These are phyloP conservation scores for Aulographum hederae DNA, from an alignment of 2,329 filamentous ascomycete species.

Conservation along the genomic window DNA sequence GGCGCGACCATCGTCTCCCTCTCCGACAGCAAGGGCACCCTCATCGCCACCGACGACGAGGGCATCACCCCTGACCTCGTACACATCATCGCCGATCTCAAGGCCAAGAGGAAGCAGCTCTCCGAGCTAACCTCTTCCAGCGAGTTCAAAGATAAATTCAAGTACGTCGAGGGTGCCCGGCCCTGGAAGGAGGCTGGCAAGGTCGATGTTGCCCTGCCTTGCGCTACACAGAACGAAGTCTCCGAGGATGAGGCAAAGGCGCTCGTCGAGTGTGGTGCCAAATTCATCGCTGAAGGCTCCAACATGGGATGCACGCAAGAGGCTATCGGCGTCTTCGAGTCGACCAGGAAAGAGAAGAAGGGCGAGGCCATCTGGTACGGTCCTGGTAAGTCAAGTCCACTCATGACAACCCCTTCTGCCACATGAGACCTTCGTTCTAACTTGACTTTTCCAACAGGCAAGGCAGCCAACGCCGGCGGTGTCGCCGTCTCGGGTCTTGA, in stretches of 20 bases:
- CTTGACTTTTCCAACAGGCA: constrained; percentile 26
- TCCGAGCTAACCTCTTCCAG: constrained; percentile 45
- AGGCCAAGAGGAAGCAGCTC: constrained; percentile 71
- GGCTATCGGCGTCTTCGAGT: constrained; percentile 87
- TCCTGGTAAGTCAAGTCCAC: constrained; percentile 31
- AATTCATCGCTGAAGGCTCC: constrained; percentile 86
- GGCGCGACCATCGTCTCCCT: constrained; percentile 84
- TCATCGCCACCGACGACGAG: constrained; percentile 54
- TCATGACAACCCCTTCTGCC: background rate
- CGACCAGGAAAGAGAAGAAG: constrained; percentile 48
- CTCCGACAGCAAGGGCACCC: constrained; percentile 74
- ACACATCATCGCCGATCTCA: constrained; percentile 61
- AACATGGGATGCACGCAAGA: constrained; percentile 99
- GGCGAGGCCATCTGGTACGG: constrained; percentile 79
- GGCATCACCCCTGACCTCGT: constrained; percentile 68
- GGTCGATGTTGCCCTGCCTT: constrained; percentile 83
- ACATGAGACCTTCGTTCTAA: too few species aligned
- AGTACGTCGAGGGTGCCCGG: constrained; percentile 71
- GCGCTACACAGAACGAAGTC: constrained; percentile 95
- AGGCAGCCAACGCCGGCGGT: constrained; percentile 94
- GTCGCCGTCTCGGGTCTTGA: constrained; percentile 94
- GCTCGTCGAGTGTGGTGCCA: constrained; percentile 56
- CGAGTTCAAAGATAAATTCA: constrained; percentile 75
- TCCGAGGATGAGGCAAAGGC: constrained; percentile 74
- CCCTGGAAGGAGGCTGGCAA: constrained; percentile 83